Conservation (phyloP, 1,284 basidiomycete genomes). For the Coriolopsis trogii region DNA sequence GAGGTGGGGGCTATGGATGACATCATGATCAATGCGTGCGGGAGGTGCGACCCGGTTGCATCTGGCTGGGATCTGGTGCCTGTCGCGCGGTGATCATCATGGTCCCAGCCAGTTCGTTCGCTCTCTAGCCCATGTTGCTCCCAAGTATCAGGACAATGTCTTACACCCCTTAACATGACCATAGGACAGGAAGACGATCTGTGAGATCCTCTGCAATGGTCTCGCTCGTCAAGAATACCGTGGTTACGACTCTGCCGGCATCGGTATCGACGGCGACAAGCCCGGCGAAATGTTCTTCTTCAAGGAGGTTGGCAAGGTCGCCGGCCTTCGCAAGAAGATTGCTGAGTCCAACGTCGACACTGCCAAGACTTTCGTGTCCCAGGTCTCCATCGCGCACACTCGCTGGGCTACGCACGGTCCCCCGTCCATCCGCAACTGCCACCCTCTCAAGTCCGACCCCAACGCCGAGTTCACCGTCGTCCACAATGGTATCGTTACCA, state of each 20-base stretch:
- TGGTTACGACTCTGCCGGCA: slow-evolving; percentile 97
- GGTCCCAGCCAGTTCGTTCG: not conserved
- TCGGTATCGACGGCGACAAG: slow-evolving; percentile 94
- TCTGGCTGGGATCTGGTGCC: slow-evolving; percentile 5
- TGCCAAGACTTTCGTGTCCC: slow-evolving; percentile 81
- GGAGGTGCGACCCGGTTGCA: slow-evolving; percentile 1
- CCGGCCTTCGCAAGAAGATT: slow-evolving; percentile 92
- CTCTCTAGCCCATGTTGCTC: not conserved
- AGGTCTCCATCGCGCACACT: slow-evolving; percentile 98
- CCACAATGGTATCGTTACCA: slow-evolving; percentile 99
- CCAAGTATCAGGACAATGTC: not conserved
- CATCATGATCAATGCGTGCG: slow-evolving; percentile 9
- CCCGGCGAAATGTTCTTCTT: slow-evolving; percentile 82
- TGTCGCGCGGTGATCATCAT: not conserved
- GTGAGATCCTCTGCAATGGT: slow-evolving; percentile 92
- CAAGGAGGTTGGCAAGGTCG: slow-evolving; percentile 99
- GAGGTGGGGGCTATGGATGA: slow-evolving; percentile 7
- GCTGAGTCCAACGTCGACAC: slow-evolving; percentile 79
- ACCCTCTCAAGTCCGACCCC: slow-evolving; percentile 90
- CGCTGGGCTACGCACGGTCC: slow-evolving; percentile 99
- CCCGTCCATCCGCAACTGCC: slow-evolving; percentile 89
- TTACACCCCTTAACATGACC: no score
- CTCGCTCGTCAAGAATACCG: slow-evolving; percentile 97
- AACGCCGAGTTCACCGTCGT: slow-evolving; percentile 90
- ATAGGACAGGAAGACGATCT: slow-evolving; percentile 89